phyloP scores from a whole-genome alignment of 2,329 filamentous ascomycete genomes.

The Elsinoe batatas region DNA sequence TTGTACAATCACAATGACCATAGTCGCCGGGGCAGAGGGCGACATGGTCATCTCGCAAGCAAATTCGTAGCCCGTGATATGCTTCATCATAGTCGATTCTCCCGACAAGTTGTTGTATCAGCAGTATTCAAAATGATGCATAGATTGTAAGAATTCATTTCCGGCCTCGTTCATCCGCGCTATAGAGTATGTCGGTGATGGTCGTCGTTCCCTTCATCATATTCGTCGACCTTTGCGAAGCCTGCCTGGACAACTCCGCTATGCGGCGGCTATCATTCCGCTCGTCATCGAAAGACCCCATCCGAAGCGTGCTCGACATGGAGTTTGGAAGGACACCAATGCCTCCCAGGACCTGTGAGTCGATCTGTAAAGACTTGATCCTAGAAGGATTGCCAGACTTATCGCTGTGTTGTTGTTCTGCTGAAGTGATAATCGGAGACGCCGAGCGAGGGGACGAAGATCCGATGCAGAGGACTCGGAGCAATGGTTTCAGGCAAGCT shows the following conservation, averaged over 20 bases:
- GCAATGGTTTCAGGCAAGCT: neutral
- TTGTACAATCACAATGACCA: no score
- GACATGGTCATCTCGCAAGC: no score
- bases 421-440: neutral
- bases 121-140: no score
- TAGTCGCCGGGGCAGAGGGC: no score
- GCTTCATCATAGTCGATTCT: no score
- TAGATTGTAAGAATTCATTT: neutral
- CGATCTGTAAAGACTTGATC: conserved; percentile 4
- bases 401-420: neutral
- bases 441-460: neutral
- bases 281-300: neutral
- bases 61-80: no score
- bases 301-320: neutral
- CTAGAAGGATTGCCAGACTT: neutral
- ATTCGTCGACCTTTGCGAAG: neutral
- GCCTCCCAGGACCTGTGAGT: neutral
- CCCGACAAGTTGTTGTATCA: no score
- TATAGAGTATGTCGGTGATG: neutral
- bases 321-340: conserved; percentile 6
- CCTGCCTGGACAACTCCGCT: neutral
- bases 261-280: neutral
- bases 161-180: neutral
- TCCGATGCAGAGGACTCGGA: neutral
- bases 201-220: neutral